Evolutionary conservation across 139 green algal genomes (phyloP).

Genomic region (Chlorella sp.): DNA sequence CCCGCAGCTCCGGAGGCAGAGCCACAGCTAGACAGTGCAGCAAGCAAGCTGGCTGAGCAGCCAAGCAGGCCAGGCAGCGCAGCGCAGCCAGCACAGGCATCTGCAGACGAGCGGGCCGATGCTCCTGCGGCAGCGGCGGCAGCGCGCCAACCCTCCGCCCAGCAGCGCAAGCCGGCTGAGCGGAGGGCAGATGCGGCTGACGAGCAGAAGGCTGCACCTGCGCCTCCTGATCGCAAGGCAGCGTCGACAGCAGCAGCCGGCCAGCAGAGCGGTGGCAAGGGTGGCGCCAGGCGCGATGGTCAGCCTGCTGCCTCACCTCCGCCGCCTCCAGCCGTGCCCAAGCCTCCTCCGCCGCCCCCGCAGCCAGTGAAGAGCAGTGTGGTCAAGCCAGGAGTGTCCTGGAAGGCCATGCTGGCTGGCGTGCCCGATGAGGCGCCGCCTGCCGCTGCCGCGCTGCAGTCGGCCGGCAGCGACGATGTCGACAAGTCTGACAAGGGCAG

Average conservation of each 20-base stretch:
- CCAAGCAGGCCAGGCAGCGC: neutral
- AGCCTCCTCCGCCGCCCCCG: neutral
- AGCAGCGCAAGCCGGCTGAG: neutral
- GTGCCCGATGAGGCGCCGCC: constrained; percentile 3
- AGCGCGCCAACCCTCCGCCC: neutral
- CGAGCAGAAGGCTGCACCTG: neutral
- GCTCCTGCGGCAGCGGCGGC: neutral
- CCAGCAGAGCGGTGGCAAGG: neutral
- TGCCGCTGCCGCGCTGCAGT: neutral
- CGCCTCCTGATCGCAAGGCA: neutral
- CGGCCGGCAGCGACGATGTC: neutral
- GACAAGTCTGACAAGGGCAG: constrained; percentile 1
- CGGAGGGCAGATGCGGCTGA: too few relatives aligned
- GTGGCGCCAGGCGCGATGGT: neutral
- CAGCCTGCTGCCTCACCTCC: neutral
- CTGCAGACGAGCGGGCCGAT: too few relatives aligned
- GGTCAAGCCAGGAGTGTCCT: constrained; percentile 31
- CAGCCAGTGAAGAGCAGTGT: neutral
- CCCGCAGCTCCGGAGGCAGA: neutral
- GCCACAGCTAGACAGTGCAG: neutral
- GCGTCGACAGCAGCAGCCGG: neutral
- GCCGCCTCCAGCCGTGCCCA: neutral
- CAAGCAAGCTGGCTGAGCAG: neutral
- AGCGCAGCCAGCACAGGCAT: too few relatives aligned
- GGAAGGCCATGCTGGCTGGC: constrained; percentile 16